Conservation (phyloP, 495 filamentous ascomycete species). For the Podospora pseudocomata region DNA sequence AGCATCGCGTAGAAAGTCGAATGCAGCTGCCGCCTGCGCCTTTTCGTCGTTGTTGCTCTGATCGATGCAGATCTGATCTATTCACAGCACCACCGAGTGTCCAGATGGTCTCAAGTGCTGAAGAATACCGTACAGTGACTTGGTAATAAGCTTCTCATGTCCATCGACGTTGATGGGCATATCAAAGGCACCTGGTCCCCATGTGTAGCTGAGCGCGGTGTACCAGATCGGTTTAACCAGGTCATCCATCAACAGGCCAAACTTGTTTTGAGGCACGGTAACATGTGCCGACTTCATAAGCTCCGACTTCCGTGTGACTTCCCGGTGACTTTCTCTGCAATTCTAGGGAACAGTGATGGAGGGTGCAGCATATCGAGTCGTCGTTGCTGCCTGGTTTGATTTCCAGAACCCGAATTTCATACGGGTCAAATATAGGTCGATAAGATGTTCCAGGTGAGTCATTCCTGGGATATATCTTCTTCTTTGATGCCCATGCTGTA, state of each 20-base stretch:
- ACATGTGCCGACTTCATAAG: neutral
- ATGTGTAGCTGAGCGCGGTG: neutral
- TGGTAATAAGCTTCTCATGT: neutral
- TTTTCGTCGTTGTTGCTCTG: constrained; percentile 26
- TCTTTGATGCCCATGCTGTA: neutral
- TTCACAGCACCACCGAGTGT: constrained; percentile 10
- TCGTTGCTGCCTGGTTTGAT: neutral
- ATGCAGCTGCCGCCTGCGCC: neutral
- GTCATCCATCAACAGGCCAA: neutral
- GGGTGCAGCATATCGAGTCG: neutral
- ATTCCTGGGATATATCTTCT: neutral
- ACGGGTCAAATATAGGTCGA: neutral
- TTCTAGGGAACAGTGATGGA: neutral
- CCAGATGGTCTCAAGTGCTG: neutral
- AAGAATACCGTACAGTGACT: constrained; percentile 3
- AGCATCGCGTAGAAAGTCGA: neutral
- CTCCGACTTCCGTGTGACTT: no score
- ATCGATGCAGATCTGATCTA: constrained; percentile 34
- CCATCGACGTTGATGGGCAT: neutral
- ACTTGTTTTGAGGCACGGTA: neutral
- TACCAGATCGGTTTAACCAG: neutral
- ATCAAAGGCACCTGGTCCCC: neutral
- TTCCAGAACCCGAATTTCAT: neutral
- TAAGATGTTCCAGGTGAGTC: neutral
- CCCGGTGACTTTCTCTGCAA: neutral